phyloP scores from a whole-genome alignment of 345 rosid genomes.

The Citrus cavaleriei region DNA sequence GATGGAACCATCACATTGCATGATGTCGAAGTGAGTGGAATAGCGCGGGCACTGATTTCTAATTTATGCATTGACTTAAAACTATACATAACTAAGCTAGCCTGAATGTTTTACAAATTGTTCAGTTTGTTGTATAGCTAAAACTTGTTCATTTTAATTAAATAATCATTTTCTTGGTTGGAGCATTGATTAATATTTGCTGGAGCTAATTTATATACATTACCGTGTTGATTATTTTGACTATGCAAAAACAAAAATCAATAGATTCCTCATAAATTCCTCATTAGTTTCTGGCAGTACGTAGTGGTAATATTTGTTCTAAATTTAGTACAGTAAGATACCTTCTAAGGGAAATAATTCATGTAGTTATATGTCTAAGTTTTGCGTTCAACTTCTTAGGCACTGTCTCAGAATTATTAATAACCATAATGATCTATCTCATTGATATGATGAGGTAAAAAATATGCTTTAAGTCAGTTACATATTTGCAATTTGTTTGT shows the following conservation, averaged over 20 bases:
- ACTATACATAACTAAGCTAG: not conserved
- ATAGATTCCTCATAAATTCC: not conserved
- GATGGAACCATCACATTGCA: slow-evolving; percentile 79
- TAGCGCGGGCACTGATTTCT: not conserved
- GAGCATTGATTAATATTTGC: not conserved
- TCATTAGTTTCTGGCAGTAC: not conserved
- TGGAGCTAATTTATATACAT: not conserved
- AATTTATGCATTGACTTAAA: no score
- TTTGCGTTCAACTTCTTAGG: not conserved
- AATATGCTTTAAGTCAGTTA: not conserved
- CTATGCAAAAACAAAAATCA: not conserved
- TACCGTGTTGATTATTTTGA: not conserved
- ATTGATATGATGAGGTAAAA: not conserved
- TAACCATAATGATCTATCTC: not conserved
- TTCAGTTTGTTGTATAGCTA: not conserved
- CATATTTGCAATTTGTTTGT: not conserved
- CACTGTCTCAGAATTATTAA: not conserved
- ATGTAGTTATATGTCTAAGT: not conserved
- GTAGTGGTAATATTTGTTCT: not conserved
- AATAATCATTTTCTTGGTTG: not conserved
- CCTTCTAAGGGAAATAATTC: not conserved
- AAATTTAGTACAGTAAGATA: not conserved
- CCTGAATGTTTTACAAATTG: not conserved
- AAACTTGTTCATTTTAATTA: not conserved
- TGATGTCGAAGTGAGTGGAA: slow-evolving; percentile 75